These are phyloP conservation scores for Neonectria neomacrospora DNA, from an alignment of 2,329 filamentous ascomycete species.

Conservation along the genomic window DNA sequence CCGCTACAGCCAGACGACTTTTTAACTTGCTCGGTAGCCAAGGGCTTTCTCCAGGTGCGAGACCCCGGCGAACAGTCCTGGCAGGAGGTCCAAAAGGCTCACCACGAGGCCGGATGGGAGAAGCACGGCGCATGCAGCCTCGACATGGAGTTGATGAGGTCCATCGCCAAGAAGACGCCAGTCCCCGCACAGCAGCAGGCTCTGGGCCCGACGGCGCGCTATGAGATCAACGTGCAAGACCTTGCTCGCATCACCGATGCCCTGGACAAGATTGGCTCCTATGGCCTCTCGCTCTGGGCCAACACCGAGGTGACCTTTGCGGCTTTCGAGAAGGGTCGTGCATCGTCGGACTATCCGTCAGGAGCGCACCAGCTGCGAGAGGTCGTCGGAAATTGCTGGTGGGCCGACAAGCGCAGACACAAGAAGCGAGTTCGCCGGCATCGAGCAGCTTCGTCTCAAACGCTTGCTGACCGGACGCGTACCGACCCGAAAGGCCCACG, in stretches of 20 bases:
- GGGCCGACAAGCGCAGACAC: neutral
- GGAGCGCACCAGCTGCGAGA: neutral
- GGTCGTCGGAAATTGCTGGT: neutral
- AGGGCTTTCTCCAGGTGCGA: neutral
- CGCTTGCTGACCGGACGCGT: too few species aligned
- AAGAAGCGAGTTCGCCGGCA: too few species aligned
- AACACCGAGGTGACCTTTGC: neutral
- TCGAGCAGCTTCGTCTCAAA: too few species aligned
- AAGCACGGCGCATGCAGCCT: neutral
- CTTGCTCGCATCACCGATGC: neutral
- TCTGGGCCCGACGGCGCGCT: neutral
- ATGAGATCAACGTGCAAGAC: neutral
- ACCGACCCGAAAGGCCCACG: too few species aligned
- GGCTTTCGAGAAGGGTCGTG: accelerated
- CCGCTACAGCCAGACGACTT: neutral
- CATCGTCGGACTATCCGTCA: neutral
- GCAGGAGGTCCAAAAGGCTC: neutral
- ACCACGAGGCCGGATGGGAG: neutral
- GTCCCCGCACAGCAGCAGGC: neutral
- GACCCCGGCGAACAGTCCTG: neutral
- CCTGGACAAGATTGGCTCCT: neutral
- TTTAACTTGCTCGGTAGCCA: neutral
- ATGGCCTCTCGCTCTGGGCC: neutral
- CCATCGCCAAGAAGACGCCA: neutral
- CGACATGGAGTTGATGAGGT: neutral